phyloP scores from a whole-genome alignment of 148 eudicot genomes.

The Rheum nobile region DNA sequence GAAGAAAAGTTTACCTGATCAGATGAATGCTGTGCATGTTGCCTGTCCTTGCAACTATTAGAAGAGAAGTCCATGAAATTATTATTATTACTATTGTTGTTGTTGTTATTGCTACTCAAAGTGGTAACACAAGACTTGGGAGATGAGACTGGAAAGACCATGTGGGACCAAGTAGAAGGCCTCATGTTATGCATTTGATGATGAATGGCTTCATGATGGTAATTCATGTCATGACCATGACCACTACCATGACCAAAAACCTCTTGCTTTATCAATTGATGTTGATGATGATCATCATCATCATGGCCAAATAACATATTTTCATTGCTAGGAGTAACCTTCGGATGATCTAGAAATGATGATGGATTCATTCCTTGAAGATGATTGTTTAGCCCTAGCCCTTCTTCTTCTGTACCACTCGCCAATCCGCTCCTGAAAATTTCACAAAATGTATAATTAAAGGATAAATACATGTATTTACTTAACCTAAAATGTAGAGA shows the following conservation, averaged over 20 bases:
- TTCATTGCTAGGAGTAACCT: neutral
- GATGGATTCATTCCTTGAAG: neutral
- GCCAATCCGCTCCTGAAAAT: constrained; percentile 6
- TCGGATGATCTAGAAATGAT: neutral
- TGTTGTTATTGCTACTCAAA: neutral
- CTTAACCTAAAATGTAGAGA: no score
- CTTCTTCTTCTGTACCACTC: neutral
- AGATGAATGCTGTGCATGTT: neutral
- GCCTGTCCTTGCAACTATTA: constrained; percentile 2
- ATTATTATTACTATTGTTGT: neutral
- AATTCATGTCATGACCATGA: constrained; percentile 5
- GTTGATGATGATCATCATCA: neutral
- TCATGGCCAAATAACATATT: neutral
- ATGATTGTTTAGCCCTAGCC: neutral
- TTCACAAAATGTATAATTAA: no score
- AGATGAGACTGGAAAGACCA: constrained; percentile 4
- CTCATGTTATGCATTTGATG: constrained; percentile 1
- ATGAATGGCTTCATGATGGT: constrained; percentile 1
- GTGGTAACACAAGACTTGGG: constrained; percentile 6
- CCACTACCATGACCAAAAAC: neutral
- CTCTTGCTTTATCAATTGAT: constrained; percentile 6
- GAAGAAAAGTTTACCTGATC: neutral
- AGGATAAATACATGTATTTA: no score
- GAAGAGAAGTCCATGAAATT: constrained; percentile 8
- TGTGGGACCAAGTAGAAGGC: constrained; percentile 6